These are phyloP conservation scores for Brassica napus DNA, from an alignment of 345 rosid genomes.

Conservation along the genomic window Da-Ae NC_063443.1:15866001-15866500, in stretches of 20 bases:
- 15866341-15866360: neutral
- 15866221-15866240: conserved; percentile 82
- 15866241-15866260: conserved; percentile 75
- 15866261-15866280: conserved; percentile 83
- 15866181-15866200: conserved; percentile 86
- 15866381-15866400: conserved; percentile 1
- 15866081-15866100: conserved; percentile 73
- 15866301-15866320: conserved; percentile 70
- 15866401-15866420: neutral
- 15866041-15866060: conserved; percentile 88
- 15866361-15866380: neutral
- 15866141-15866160: conserved; percentile 73
- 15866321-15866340: conserved; percentile 12
- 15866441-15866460: too few species aligned
- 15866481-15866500: too few species aligned
- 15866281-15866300: conserved; percentile 88
- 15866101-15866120: conserved; percentile 77
- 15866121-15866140: conserved; percentile 80
- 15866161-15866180: conserved; percentile 84
- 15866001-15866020: neutral
- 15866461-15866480: too few species aligned
- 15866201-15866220: conserved; percentile 89
- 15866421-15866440: too few species aligned
- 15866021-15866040: conserved; percentile 39
- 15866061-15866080: conserved; percentile 78